Evolutionary conservation across 2,329 filamentous ascomycete species (phyloP), one percentile per base, ranked within the genome.

Genomic region (Trichophyton rubrum): DNA sequence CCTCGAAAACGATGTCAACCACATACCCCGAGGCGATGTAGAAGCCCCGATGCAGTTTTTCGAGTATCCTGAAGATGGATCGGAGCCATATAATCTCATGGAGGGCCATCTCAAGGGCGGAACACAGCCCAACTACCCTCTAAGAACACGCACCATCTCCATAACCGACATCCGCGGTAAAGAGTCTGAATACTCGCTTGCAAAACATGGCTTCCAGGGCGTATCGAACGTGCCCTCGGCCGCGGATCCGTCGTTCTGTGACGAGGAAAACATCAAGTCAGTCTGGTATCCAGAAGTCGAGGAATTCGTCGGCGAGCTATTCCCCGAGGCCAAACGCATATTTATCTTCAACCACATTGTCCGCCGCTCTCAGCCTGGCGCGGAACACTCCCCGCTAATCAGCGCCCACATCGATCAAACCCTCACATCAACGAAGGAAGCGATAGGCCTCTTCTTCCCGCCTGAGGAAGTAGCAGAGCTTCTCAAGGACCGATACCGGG

Each of bases 281-380:
- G 80, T 84, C 59, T 96, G 95, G 78, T 96, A 96, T 76, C 87
- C 89, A 0, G 90, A 96, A 70, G 82, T 95, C 7, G 86, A 91
- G 74, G 72, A 80, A 56, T 76, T 95, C 27, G 77, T 96, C 0
- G 75, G 90, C 1, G 75, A 82, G 13, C 73, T 83, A 61, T 78
- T 95, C 15, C 84, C 86, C 0, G 88, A 86, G 59, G 80, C 82
- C 27, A 79, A 82, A 61, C 79, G 80, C 3, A 78, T 95, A 33
- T 77, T 89, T 66, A 76, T 95, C 69, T 96, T 95, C 74, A 90
- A 95, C 77, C 88, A 96, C 76, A 95, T 90, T 6, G 83, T 95
- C 71, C 86, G 90, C n/a, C 82, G 87, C 47, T 78, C 82, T 9
- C 70, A 73, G 1, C 80, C 84, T 0, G 73, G 77, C 59, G 81